A percentile compares a stretch with the other conserved stretches of the same genome.
These are phyloP conservation scores for Coprinellus aureogranulatus DNA, from an alignment of 768 basidiomycete genomes.

Conservation along the genomic window DNA sequence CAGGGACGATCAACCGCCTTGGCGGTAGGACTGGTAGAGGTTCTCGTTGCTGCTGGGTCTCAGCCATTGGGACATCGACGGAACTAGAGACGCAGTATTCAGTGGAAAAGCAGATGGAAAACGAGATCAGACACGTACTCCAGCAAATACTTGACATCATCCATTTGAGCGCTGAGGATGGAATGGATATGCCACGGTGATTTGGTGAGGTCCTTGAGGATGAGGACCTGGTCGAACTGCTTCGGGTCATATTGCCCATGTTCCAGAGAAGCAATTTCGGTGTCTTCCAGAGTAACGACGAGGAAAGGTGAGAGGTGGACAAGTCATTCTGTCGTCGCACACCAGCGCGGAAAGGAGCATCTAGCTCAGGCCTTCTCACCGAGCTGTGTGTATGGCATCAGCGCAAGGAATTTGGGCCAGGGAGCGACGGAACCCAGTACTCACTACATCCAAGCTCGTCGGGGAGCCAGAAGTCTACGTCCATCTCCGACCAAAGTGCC, in stretches of 20 bases:
- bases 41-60: constrained; percentile 97
- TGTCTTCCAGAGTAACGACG: constrained; percentile 89
- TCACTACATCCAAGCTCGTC: too few relatives aligned
- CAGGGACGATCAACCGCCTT: constrained; percentile 95
- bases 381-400: too few relatives aligned
- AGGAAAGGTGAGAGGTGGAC: constrained; percentile 96
- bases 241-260: constrained; percentile 94
- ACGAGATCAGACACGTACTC: constrained; percentile 58
- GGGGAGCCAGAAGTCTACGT: too few relatives aligned
- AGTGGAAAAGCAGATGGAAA: constrained; percentile 3
- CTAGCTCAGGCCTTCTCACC: too few relatives aligned
- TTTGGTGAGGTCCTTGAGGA: constrained; percentile 95
- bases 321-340: constrained; percentile 93
- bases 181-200: constrained; percentile 94
- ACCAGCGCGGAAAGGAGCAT: constrained; percentile 94
- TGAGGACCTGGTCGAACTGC: constrained; percentile 96
- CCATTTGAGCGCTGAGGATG: constrained; percentile 84
- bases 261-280: constrained; percentile 95
- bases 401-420: too few relatives aligned
- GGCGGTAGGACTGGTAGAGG: constrained; percentile 91
- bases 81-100: constrained; percentile 53
- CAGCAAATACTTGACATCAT: constrained; percentile 98
- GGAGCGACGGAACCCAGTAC: too few relatives aligned
- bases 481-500: too few relatives aligned
- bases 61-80: constrained; percentile 93